Conservation (phyloP, 768 basidiomycete species). For the Imleria badia region DNA sequence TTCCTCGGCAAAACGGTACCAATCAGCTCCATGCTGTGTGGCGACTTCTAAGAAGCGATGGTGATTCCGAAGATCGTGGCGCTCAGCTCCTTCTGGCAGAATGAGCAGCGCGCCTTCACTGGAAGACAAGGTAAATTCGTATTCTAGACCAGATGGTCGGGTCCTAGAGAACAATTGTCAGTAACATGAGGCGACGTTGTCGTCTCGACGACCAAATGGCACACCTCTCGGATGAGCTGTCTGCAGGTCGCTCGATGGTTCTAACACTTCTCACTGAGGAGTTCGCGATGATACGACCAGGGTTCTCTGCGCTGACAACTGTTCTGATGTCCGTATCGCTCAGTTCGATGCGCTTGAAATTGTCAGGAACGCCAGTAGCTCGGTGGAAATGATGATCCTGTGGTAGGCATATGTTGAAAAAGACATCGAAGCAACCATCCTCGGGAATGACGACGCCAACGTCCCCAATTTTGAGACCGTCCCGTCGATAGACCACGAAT, state of each 20-base stretch:
- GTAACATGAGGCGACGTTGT: not conserved
- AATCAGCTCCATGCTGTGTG: constrained; percentile 18
- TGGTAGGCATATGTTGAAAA: constrained; percentile 27
- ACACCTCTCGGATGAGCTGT: not conserved
- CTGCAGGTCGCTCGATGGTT: not conserved
- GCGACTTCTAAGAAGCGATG: constrained; percentile 19
- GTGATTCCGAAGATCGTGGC: constrained; percentile 21
- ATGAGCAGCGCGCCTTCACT: constrained; percentile 31
- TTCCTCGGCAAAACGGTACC: constrained; percentile 29
- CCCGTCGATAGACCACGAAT: constrained; percentile 21
- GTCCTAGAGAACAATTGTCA: not conserved
- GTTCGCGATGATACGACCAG: constrained; percentile 4
- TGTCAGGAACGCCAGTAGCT: constrained; percentile 24
- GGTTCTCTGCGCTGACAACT: not conserved
- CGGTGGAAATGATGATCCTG: constrained; percentile 26
- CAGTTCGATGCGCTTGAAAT: constrained; percentile 22
- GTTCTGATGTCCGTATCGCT: constrained; percentile 6
- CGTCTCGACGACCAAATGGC: not conserved
- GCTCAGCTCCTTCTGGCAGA: constrained; percentile 29
- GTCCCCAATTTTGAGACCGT: constrained; percentile 35
- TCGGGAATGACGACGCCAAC: constrained; percentile 27
- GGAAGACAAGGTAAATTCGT: constrained; percentile 10
- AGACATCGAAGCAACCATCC: constrained; percentile 1
- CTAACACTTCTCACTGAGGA: constrained; percentile 5
- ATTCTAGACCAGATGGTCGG: not conserved